Percentiles rank a stretch among this genome's conserved stretches.
These are phyloP conservation scores for Trifolium subterraneum DNA, from an alignment of 306 rosid species.

Conservation along the genomic window DNA sequence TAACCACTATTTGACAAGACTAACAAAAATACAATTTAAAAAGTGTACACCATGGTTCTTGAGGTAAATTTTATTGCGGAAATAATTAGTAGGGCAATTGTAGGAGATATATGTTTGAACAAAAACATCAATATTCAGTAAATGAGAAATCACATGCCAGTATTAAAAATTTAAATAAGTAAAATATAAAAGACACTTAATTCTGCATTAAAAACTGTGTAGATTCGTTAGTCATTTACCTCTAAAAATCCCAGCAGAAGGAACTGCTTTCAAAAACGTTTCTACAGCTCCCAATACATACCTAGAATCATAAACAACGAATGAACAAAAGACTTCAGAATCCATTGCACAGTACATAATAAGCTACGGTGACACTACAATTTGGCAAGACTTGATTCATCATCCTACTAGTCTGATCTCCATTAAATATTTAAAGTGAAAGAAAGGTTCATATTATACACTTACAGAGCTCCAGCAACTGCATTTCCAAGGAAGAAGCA, in stretches of 20 bases:
- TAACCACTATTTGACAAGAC: background rate
- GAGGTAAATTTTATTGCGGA: conserved; percentile 14
- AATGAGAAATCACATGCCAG: conserved; percentile 11
- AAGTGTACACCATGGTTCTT: conserved; percentile 15
- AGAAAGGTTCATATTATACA: conserved; percentile 37
- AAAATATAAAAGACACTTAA: conserved; percentile 11
- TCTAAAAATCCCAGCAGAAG: conserved; percentile 90
- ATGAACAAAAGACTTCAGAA: conserved; percentile 42
- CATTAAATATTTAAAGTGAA: conserved; percentile 27
- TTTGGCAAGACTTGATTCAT: conserved; percentile 33
- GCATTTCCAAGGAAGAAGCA: conserved; percentile 99
- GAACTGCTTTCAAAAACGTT: conserved; percentile 96
- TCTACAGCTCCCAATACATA: conserved; percentile 99
- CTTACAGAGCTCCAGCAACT: conserved; percentile 99
- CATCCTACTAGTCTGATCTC: conserved; percentile 30
- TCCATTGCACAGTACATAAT: conserved; percentile 13
- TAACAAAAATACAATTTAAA: conserved; percentile 15
- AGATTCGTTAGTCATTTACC: conserved; percentile 62
- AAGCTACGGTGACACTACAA: conserved; percentile 33
- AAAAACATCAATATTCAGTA: conserved; percentile 5
- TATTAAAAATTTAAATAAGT: conserved; percentile 12
- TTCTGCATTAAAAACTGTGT: background rate
- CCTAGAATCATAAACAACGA: conserved; percentile 62
- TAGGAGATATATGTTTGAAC: background rate
- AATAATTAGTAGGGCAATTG: conserved; percentile 21